Evolutionary conservation across 2,329 filamentous ascomycete species (phyloP), one percentile per base, ranked within the genome.

Genomic region (Knufia petricola): DNA sequence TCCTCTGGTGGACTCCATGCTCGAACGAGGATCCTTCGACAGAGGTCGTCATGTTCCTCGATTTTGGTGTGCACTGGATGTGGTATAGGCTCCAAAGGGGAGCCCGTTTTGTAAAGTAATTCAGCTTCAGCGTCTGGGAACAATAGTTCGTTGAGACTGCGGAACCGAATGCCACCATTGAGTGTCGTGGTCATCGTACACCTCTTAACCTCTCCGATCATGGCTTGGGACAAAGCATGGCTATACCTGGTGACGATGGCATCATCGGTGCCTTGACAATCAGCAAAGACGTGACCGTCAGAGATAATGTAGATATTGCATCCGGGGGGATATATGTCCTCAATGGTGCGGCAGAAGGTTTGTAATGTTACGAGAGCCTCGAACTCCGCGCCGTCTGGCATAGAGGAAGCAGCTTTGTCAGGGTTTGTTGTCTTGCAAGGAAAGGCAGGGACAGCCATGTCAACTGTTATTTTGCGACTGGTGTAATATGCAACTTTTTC

Each of bases 231-330:
- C 43, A 72, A 59, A 8, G 61, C 58, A 7, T 56, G 59, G 32
- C 65, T 62, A 50, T 72, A 71, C 7, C 51, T 51, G 38, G 69
- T 67, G 10, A 72, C 69, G 38, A 63, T 61, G 19, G 59, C 59
- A 51, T 73, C 69, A 20, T 70, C 68, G 26, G 70, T 69, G 7
- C 69, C 69, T 34, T 71, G 69, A 58, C 67, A 71, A 52, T 72
- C 66, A 19, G 63, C 64, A 26, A 69, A 67, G 4, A 68, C 65
- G 50, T 69, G 66, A 3, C 66, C 66, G n/a, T 68, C 66, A 36
- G 64, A 66, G 21, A 69, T 61, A 46, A 69, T 61, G 58, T 57
- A 63, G n/a, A 69, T 40, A 42, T 58, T 62, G 20, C 60, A 65
- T 2, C 66, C 65, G 0, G 61, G 62, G 4, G 43, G 13, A 23